Base-by-base conservation (phyloP, 1,139 yeast species). In the Hyphopichia khmerensis region DNA sequence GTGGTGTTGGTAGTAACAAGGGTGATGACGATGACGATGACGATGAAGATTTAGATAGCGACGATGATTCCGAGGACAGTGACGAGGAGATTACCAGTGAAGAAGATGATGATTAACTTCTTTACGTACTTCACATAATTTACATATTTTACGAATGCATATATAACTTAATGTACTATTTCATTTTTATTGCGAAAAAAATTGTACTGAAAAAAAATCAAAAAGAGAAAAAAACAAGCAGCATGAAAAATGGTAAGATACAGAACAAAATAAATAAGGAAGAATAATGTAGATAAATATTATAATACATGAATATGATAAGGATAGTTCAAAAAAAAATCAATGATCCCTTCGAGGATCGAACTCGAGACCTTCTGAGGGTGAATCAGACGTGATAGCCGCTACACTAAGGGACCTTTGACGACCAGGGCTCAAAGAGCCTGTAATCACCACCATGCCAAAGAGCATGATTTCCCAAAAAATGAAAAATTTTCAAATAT, bases 361-460 rank as follows among this genome's bases (percentile, higher is more conserved):
- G 69, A 64, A 64, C 69, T 62, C 67, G 68, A 57, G 69, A 62
- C 65, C 69, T 64, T 61, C 62, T 63, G 66, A 57, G 67, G 50
- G 69, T 64, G 68, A 64, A 58, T 58, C 67, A 64, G 61, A 62
- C 65, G 68, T 62, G 66, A 63, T 63, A 26, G 29, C 29, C 29
- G 29, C 29, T 26, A 38, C 29, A 26, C 29, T 26, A 26, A 26
- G 29, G 29, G 29, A 26, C 29, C 29, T 26, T n/a, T 26, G 29
- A 26, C 29, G 29, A 6, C 24, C 9, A 21, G 24, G 9, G 5
- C 24, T 21, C 24, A 21, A n/a, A n/a, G n/a, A n/a, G n/a, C n/a
- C 29, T 7, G 29, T 8, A 8, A 7, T 26, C 13, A 64, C 68
- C 68, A 63, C 69, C 64, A 64, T 66, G 62, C 69, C 69, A 64